phyloP scores from a whole-genome alignment of 345 rosid genomes.

The Orychophragmus violaceus region DNA sequence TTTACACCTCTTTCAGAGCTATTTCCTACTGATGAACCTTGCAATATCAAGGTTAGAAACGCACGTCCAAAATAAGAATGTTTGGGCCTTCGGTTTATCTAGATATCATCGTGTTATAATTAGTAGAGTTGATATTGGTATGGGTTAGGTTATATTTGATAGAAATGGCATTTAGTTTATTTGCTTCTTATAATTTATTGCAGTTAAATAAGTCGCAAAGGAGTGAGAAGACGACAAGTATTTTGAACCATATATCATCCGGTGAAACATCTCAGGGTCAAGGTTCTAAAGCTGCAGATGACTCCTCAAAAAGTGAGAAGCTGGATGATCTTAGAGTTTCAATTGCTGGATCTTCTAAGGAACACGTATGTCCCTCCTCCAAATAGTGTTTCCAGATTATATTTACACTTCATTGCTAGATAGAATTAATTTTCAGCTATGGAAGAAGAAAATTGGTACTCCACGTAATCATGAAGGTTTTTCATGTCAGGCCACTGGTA shows the following conservation, averaged over 20 bases:
- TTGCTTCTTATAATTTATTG: slow-evolving; percentile 17
- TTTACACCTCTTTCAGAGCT: too few species aligned
- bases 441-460: slow-evolving; percentile 78
- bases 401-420: slow-evolving; percentile 19
- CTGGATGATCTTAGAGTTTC: slow-evolving; percentile 68
- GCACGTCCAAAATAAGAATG: too few species aligned
- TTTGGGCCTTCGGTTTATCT: too few species aligned
- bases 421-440: slow-evolving; percentile 46
- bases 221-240: slow-evolving; percentile 52
- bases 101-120: too few species aligned
- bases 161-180: background rate
- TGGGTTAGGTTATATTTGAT: too few species aligned
- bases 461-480: too few species aligned
- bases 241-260: slow-evolving; percentile 45
- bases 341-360: slow-evolving; percentile 55
- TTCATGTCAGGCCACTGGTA: too few species aligned
- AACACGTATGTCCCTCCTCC: slow-evolving; percentile 39
- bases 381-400: background rate
- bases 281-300: slow-evolving; percentile 39
- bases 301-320: slow-evolving; percentile 49
- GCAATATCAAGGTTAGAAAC: too few species aligned
- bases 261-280: slow-evolving; percentile 37
- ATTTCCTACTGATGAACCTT: too few species aligned
- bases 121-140: slow-evolving; percentile 2
- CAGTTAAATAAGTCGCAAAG: slow-evolving; percentile 93